phyloP scores from a whole-genome alignment of 2,329 filamentous ascomycete species.

The Helotiales sp. region DNA sequence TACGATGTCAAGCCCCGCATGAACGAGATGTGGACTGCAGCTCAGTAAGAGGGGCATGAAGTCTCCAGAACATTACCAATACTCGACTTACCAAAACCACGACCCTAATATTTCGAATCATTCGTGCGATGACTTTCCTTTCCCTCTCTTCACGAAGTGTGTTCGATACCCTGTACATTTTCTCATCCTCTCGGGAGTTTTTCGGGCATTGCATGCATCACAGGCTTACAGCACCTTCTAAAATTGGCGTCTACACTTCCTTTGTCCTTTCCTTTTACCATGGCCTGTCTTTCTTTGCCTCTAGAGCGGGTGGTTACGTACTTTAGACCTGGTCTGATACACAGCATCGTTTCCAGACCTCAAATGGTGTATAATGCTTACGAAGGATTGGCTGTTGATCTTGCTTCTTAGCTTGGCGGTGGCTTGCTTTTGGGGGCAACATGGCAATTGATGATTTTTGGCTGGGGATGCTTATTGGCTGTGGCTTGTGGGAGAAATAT shows the following conservation, averaged over 20 bases:
- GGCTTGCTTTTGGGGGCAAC: not conserved
- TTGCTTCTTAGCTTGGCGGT: not conserved
- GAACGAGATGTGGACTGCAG: conserved; percentile 53
- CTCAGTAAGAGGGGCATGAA: conserved; percentile 39
- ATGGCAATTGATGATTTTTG: not conserved
- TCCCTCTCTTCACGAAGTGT: conserved; percentile 18
- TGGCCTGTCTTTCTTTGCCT: conserved; percentile 6
- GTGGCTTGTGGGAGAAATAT: not conserved
- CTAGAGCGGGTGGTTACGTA: conserved; percentile 5
- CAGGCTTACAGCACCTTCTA: conserved; percentile 14
- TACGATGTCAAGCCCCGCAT: conserved; percentile 63
- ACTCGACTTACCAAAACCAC: not conserved
- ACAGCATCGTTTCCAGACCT: not conserved
- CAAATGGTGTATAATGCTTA: conserved; percentile 16
- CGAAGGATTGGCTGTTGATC: conserved; percentile 1
- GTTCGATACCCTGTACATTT: conserved; percentile 34
- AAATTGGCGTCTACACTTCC: conserved; percentile 18
- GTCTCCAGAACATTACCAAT: not conserved
- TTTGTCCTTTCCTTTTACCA: conserved; percentile 9
- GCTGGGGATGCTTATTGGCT: not conserved
- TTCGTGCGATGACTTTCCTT: not conserved
- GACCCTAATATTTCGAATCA: not conserved
- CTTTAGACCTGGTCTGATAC: conserved; percentile 12
- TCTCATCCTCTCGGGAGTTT: conserved; percentile 16
- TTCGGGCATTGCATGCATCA: conserved; percentile 20